Evolutionary conservation across 2,329 filamentous ascomycete genomes (phyloP).

Genomic region (Aspergillus calidoustus): DNA sequence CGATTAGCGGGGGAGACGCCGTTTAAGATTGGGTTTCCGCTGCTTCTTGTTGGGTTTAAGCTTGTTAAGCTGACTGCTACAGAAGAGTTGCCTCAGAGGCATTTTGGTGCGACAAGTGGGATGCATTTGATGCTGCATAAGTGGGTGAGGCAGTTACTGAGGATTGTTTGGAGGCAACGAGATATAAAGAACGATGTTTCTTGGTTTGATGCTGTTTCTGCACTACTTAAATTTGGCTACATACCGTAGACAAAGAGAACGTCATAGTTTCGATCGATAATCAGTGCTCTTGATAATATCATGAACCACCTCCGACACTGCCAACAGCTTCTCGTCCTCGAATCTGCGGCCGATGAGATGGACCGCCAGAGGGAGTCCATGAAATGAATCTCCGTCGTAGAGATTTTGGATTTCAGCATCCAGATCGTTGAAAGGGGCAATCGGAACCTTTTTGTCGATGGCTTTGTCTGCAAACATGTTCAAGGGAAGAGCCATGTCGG

Average conservation of each 20-base stretch:
- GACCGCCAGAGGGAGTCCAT: neutral
- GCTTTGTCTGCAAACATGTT: neutral
- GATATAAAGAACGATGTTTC: neutral
- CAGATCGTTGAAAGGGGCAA: neutral
- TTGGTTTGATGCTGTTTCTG: neutral
- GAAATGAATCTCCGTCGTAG: neutral
- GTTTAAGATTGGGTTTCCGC: neutral
- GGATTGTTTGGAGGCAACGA: neutral
- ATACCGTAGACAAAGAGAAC: neutral
- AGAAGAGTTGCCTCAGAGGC: too few relatives aligned
- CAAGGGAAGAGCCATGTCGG: neutral
- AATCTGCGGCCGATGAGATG: neutral
- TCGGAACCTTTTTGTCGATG: neutral
- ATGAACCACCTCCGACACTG: neutral
- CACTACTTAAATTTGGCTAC: neutral
- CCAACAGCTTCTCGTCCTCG: neutral
- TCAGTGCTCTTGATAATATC: neutral
- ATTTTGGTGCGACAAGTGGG: neutral
- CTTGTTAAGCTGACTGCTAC: too few relatives aligned
- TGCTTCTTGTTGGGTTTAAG: neutral
- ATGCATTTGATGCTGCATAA: neutral
- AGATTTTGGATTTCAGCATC: neutral
- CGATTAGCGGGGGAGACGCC: neutral
- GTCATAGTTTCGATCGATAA: too few relatives aligned
- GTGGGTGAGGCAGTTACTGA: neutral